These are phyloP conservation scores for Cyclostephanos invisitatus DNA, from an alignment of 108 stramenopile genomes.

Conservation along the genomic window DNA sequence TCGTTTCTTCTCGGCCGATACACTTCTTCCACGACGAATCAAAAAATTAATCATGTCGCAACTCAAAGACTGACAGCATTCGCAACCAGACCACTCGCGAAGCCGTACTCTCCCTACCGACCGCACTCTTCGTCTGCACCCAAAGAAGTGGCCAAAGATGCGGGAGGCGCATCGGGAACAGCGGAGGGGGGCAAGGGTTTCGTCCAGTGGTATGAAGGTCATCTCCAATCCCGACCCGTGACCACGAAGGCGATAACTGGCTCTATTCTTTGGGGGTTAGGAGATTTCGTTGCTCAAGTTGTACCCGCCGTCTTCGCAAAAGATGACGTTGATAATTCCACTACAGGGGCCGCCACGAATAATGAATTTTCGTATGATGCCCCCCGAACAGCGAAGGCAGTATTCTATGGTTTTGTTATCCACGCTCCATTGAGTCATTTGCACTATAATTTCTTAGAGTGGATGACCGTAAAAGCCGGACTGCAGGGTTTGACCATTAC, in stretches of 20 bases:
- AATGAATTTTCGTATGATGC: constrained; percentile 54
- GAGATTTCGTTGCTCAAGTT: constrained; percentile 72
- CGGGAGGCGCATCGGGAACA: constrained; percentile 4
- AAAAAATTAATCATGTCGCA: constrained; percentile 13
- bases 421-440: constrained; percentile 75
- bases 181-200: constrained; percentile 31
- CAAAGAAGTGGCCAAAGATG: neutral
- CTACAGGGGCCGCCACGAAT: neutral
- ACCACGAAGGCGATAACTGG: constrained; percentile 76
- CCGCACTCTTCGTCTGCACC: neutral
- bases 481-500: constrained; percentile 58
- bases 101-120: neutral
- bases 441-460: constrained; percentile 83
- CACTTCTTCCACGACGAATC: constrained; percentile 18
- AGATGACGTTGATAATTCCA: constrained; percentile 14
- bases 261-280: constrained; percentile 67
- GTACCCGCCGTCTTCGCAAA: constrained; percentile 49
- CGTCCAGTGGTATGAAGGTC: constrained; percentile 72
- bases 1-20: constrained; percentile 17
- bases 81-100: neutral
- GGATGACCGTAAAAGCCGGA: constrained; percentile 64
- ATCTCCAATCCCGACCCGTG: constrained; percentile 58
- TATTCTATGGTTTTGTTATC: constrained; percentile 66
- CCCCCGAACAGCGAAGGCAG: constrained; percentile 61
- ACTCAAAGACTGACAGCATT: constrained; percentile 11